Percentiles rank a stretch among this genome's conserved stretches.
These are phyloP conservation scores for Agrocybe pediades DNA, from an alignment of 768 basidiomycete genomes.

Conservation along the genomic window DNA sequence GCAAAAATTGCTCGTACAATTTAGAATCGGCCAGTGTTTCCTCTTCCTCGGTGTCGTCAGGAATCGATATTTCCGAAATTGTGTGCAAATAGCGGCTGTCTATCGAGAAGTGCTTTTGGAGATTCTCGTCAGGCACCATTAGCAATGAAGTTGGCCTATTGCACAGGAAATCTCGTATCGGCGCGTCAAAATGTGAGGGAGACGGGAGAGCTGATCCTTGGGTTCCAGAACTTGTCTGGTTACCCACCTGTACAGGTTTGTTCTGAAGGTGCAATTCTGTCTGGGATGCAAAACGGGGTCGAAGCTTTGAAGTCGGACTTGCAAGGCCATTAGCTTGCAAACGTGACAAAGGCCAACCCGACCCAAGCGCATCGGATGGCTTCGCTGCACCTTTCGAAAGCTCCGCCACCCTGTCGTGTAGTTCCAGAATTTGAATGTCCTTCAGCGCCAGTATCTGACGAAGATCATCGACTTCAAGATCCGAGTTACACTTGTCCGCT, in stretches of 20 bases:
- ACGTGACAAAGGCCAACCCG: neutral
- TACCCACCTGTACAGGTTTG: no score
- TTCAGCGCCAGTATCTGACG: neutral
- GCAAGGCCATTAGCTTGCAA: neutral
- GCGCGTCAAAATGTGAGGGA: neutral
- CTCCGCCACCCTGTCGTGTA: neutral
- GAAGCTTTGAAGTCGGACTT: no score
- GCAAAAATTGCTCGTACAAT: neutral
- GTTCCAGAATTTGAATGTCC: neutral
- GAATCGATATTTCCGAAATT: neutral
- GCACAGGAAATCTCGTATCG: neutral
- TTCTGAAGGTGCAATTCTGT: no score
- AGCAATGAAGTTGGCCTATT: neutral
- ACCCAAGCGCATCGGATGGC: neutral
- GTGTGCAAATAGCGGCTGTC: neutral
- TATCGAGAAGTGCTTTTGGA: neutral
- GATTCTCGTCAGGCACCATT: neutral
- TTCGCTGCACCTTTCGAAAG: neutral
- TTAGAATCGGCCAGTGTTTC: neutral
- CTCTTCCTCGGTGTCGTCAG: neutral
- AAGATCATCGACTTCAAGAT: neutral
- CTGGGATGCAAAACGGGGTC: no score
- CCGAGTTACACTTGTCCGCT: neutral
- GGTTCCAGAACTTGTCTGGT: no score
- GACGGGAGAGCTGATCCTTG: neutral